Percentiles rank a stretch among this genome's conserved stretches.
Conservation (phyloP, 225 moss, liverwort and hornwort genomes). For the Climacium dendroides region DNA sequence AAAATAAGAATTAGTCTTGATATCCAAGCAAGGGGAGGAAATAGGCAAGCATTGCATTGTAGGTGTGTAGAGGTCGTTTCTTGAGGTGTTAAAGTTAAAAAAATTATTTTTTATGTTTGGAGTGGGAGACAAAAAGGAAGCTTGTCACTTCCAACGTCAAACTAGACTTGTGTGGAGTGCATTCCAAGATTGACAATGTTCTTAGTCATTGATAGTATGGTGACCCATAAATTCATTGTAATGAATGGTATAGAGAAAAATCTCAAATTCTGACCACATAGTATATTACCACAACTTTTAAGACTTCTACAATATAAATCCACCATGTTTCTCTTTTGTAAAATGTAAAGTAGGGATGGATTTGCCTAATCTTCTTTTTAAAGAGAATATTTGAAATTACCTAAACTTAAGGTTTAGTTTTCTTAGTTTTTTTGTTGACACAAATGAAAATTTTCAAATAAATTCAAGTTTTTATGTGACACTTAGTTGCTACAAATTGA, state of each 20-base stretch:
- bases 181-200: rapidly evolving
- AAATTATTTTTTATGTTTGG: rapidly evolving
- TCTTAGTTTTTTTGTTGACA: not conserved
- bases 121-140: rapidly evolving
- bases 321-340: not conserved
- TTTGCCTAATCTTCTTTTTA: not conserved
- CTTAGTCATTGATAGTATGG: not conserved
- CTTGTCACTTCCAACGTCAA: rapidly evolving
- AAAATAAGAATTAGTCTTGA: rapidly evolving
- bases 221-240: not conserved
- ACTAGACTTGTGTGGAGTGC: rapidly evolving
- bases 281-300: not conserved
- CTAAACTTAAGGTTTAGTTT: no score
- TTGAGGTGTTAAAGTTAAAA: rapidly evolving
- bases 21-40: not conserved
- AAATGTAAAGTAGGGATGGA: not conserved
- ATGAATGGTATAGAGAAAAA: not conserved
- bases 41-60: not conserved
- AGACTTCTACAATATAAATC: no score
- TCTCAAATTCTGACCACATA: rapidly evolving
- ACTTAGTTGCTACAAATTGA: not conserved
- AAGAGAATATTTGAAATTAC: not conserved
- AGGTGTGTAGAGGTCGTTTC: rapidly evolving
- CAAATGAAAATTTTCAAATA: not conserved
- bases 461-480: not conserved